These are phyloP conservation scores for Cryptococcus amylolentus DNA, from an alignment of 1,284 basidiomycete genomes.

Conservation along the genomic window DNA sequence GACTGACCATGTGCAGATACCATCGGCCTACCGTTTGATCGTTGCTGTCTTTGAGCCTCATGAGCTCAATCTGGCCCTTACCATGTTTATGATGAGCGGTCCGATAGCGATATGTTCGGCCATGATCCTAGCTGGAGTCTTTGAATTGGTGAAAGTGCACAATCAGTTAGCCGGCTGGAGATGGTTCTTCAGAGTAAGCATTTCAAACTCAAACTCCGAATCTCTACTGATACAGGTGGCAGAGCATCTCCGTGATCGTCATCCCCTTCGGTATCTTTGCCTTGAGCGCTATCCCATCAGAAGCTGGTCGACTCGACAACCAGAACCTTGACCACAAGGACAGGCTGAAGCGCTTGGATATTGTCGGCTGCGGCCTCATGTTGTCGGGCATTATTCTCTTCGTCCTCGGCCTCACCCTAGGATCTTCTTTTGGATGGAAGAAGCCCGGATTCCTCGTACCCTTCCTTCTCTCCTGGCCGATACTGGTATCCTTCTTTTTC, in stretches of 20 bases:
- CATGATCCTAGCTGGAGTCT: constrained; percentile 38
- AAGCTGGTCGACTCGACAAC: constrained; percentile 19
- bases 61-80: constrained; percentile 38
- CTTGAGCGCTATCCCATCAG: constrained; percentile 25
- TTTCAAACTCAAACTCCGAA: background rate
- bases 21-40: constrained; percentile 45
- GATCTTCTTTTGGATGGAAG: constrained; percentile 39
- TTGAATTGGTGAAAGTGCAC: constrained; percentile 43
- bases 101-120: constrained; percentile 40
- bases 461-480: constrained; percentile 37
- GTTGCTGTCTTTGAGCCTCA: constrained; percentile 32
- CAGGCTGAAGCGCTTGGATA: constrained; percentile 37
- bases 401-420: constrained; percentile 45
- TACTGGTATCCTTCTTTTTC: constrained; percentile 40
- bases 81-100: constrained; percentile 43
- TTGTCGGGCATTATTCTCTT: constrained; percentile 38
- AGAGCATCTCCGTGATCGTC: constrained; percentile 20
- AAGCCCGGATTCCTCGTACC: constrained; percentile 45
- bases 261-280: constrained; percentile 27
- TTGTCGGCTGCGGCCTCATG: constrained; percentile 33
- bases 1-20: constrained; percentile 23
- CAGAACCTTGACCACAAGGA: constrained; percentile 6
- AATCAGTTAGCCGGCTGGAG: constrained; percentile 42
- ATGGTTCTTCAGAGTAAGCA: constrained; percentile 47
- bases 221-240: background rate